These are phyloP conservation scores for Vitis hybrid DNA, from an alignment of 177 flowering plant genomes.

Conservation along the genomic window DNA sequence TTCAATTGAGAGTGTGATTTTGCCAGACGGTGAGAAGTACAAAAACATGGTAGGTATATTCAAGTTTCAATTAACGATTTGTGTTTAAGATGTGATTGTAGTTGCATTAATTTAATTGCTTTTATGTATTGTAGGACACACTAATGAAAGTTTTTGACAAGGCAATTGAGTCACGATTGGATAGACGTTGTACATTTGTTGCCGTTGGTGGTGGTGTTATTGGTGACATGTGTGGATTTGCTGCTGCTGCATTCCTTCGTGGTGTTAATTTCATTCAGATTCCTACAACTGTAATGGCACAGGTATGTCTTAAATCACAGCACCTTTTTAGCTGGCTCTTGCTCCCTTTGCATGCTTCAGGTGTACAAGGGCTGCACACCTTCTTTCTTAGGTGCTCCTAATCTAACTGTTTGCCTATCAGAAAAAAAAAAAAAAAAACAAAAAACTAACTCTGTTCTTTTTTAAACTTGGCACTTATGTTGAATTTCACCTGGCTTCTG, in stretches of 20 bases:
- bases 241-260: conserved; percentile 93
- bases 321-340: not conserved
- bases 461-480: too few species aligned
- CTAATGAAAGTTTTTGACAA: conserved; percentile 97
- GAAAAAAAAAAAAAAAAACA: too few species aligned
- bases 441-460: too few species aligned
- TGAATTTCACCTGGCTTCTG: too few species aligned
- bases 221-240: conserved; percentile 99
- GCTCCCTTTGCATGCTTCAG: not conserved
- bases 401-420: not conserved
- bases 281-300: conserved; percentile 99
- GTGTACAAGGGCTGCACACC: too few species aligned
- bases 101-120: not conserved
- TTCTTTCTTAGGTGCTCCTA: not conserved
- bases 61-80: not conserved
- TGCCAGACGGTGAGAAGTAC: conserved; percentile 95
- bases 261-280: conserved; percentile 99
- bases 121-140: conserved; percentile 50
- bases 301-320: conserved; percentile 41
- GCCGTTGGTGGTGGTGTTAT: conserved; percentile 99
- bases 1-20: conserved; percentile 75
- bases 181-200: conserved; percentile 87
- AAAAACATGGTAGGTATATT: conserved; percentile 73
- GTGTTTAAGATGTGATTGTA: too few species aligned
- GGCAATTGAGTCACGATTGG: conserved; percentile 90